Evolutionary conservation across 139 green algal species (phyloP), one percentile per base, ranked within the genome.

Genomic region (Chlorella sp.): DNA sequence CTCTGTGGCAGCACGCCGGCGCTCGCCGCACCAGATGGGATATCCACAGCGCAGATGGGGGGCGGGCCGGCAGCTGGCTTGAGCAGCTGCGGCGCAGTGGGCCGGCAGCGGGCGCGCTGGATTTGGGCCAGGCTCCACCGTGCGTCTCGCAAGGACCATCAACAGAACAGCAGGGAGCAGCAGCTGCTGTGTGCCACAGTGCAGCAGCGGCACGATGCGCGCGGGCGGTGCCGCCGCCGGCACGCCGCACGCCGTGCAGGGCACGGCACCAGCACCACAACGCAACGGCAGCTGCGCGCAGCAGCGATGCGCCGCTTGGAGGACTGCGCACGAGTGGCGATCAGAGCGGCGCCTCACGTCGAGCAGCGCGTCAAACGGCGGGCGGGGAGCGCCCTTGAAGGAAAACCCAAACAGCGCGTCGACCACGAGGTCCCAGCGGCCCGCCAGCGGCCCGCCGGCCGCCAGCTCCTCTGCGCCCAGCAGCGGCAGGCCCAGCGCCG

Each of bases 381-480:
- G 84, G 2, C 96, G 87, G 0, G 93, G 94, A 0, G 61, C 67
- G 0, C 95, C 95, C n/a, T 83, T 89, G 87, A 99, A 99, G 76
- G 87, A 94, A 84, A 99, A 99, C 3, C 96, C 96, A 86, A 99
- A 99, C 70, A 99, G 80, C 14, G 93, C 92, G 74, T 99, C 96
- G n/a, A 99, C 48, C 11, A 98, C 86, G 4, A 98, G 70, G 71
- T 97, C 90, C 40, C 45, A 86, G 7, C 58, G 45, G 19, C 15
- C 48, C 0, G 67, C 35, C 56, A 88, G 80, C 8, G 74, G 77
- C 5, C 63, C 3, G 23, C 15, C n/a, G 27, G 31, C 59, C 29
- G 79, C 45, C n/a, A 94, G 41, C 8, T 92, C 55, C 1, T 90
- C 83, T 14, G 82, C 68, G 11, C 59, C 21, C 45, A 97, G 31